phyloP scores from a whole-genome alignment of 345 rosid species.

The Stellera chamaejasme region DNA sequence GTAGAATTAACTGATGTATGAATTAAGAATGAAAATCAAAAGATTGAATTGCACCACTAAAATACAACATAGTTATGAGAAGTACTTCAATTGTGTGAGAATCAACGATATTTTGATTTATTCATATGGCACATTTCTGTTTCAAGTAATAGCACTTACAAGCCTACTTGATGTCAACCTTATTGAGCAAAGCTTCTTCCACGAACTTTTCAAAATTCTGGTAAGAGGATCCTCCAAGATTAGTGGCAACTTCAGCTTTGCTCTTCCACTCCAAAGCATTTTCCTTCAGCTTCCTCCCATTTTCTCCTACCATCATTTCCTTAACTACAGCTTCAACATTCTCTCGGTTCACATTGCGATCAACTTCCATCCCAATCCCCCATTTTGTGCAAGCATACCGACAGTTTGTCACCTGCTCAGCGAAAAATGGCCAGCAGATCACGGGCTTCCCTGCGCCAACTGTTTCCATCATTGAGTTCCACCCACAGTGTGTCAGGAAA shows the following conservation, averaged over 20 bases:
- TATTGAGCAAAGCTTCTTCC: too few relatives aligned
- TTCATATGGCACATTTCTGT: too few relatives aligned
- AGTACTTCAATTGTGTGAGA: too few relatives aligned
- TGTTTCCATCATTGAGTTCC: conserved; percentile 12
- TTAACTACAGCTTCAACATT: conserved; percentile 4
- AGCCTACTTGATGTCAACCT: too few relatives aligned
- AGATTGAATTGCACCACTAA: too few relatives aligned
- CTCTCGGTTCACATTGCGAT: conserved; percentile 2
- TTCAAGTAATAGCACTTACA: too few relatives aligned
- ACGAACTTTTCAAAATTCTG: conserved; percentile 2
- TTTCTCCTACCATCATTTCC: conserved; percentile 12
- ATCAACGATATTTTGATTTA: too few relatives aligned
- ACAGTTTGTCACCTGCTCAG: conserved; percentile 13
- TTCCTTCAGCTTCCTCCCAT: conserved; percentile 4
- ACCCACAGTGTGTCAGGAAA: conserved; percentile 15
- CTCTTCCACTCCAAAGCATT: conserved; percentile 13
- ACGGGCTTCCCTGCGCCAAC: conserved; percentile 11
- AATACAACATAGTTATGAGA: too few relatives aligned
- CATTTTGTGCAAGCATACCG: conserved; percentile 6
- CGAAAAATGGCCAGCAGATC: conserved; percentile 18
- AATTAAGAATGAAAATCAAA: too few relatives aligned
- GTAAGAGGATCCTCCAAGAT: conserved; percentile 10
- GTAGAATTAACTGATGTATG: too few relatives aligned
- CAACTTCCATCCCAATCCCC: conserved; percentile 10
- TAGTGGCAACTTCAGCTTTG: conserved; percentile 12